Percentiles rank a stretch among this genome's conserved stretches.
phyloP scores from a whole-genome alignment of 805 yeast genomes.

The Saitoella complicata region DNA sequence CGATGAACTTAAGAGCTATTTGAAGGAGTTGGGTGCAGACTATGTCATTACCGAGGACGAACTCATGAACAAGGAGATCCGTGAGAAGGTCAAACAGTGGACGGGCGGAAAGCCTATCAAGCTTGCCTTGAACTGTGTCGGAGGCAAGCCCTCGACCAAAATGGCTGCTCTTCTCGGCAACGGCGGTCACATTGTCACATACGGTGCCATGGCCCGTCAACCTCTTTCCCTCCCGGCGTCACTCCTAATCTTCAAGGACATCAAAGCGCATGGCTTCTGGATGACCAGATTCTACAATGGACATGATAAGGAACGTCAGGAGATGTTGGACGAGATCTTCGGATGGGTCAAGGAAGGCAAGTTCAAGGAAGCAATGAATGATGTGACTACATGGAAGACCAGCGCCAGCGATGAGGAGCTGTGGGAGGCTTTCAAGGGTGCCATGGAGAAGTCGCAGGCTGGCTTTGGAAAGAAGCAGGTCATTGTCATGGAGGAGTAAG shows the following conservation, averaged over 20 bases:
- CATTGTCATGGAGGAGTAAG: constrained; percentile 17
- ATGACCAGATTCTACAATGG: constrained; percentile 49
- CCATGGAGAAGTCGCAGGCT: constrained; percentile 26
- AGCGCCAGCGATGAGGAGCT: constrained; percentile 28
- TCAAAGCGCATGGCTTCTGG: constrained; percentile 87
- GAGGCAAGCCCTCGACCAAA: constrained; percentile 72
- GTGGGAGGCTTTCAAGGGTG: constrained; percentile 27
- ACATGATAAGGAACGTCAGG: constrained; percentile 43
- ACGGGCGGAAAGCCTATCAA: constrained; percentile 34
- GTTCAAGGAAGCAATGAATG: constrained; percentile 32
- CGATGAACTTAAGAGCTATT: constrained; percentile 39
- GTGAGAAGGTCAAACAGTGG: constrained; percentile 33
- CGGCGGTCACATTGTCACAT: constrained; percentile 69
- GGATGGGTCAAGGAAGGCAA: constrained; percentile 43
- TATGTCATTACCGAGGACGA: constrained; percentile 81
- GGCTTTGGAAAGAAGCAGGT: constrained; percentile 30
- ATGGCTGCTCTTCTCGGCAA: constrained; percentile 66
- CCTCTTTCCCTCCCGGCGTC: constrained; percentile 89
- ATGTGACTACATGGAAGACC: constrained; percentile 24
- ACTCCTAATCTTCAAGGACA: constrained; percentile 73
- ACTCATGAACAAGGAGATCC: constrained; percentile 51
- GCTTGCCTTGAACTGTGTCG: constrained; percentile 82
- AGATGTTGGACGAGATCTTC: constrained; percentile 39
- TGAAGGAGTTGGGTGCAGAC: constrained; percentile 62
- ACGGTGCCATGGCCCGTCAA: constrained; percentile 95